Base-by-base conservation (phyloP, 306 rosid species). In the Vigna unguiculata region DNA sequence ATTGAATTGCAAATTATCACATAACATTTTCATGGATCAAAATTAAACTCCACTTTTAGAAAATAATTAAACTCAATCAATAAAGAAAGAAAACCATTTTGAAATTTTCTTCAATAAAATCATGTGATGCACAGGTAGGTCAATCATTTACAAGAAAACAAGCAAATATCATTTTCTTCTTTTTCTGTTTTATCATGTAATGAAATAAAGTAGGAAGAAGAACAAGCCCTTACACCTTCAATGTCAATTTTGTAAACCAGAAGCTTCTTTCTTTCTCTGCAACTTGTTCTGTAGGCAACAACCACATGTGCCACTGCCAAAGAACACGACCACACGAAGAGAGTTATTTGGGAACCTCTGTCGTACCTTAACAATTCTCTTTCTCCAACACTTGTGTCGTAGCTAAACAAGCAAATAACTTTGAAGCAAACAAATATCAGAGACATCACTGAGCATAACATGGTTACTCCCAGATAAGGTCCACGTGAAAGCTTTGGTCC, bases 241-340 rank as follows among this genome's bases (percentile, higher is more conserved):
- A 92, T 88, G 85, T 96, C 98, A 82, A 96, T 96, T 74, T 87
- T 96, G 89, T 91, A 96, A 64, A 96, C 93, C 78, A 89, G 69
- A 70, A 96, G 99, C 90, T 92, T 96, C 67, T 96, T 74, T 81
- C 96, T 86, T 66, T 96, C 98, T 83, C 90, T 91, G 90, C 99
- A 96, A 87, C 98, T 91, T 12, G 98, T 96, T 80, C 94, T 88
- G 55, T 96, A 91, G 1, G 99, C 99, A 59, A 90, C 98, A 7
- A 82, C 80, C 8, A 96, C 75, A 80, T 96, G 99, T 7, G 90
- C 98, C 80, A 89, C 83, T 4, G 93, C 97, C 87, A 96, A 87
- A 69, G 30, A 85, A 69, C 79, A 78, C 3, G 98, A 96, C 45
- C 97, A 89, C 51, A 86, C 10, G 71, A 96, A 89, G 82, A 93